phyloP scores from a whole-genome alignment of 2,329 filamentous ascomycete genomes.

The Fusarium mexicanum region DNA sequence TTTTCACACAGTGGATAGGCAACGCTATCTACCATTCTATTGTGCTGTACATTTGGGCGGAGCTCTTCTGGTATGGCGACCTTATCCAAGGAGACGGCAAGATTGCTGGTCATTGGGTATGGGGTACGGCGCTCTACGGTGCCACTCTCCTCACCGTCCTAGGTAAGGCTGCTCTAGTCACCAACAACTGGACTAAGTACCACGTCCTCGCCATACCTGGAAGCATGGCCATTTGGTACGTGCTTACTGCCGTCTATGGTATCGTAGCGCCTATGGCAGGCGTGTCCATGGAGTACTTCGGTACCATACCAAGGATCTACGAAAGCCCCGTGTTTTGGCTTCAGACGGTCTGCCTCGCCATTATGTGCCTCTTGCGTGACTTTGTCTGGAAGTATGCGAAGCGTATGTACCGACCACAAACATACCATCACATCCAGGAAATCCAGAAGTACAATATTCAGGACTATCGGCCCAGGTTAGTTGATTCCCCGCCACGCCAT shows the following conservation, averaged over 20 bases:
- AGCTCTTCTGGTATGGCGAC: constrained; percentile 85
- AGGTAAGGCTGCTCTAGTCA: constrained; percentile 92
- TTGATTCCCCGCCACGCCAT: background rate
- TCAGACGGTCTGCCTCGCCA: constrained; percentile 82
- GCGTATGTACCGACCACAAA: constrained; percentile 95
- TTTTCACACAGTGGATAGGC: constrained; percentile 90
- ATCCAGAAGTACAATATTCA: constrained; percentile 99
- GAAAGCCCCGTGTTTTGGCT: constrained; percentile 88
- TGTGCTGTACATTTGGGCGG: constrained; percentile 85
- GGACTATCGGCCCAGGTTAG: constrained; percentile 92
- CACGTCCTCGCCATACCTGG: constrained; percentile 95
- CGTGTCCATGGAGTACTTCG: constrained; percentile 85
- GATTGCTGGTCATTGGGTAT: constrained; percentile 94
- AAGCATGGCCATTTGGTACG: constrained; percentile 90
- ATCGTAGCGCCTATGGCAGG: constrained; percentile 83
- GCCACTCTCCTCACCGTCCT: constrained; percentile 93
- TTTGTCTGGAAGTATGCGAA: constrained; percentile 98
- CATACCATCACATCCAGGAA: constrained; percentile 98
- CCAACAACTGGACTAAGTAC: constrained; percentile 99
- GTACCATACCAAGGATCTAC: constrained; percentile 84
- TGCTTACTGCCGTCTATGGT: constrained; percentile 88
- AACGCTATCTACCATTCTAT: constrained; percentile 97
- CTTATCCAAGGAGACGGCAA: constrained; percentile 81
- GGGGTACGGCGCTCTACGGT: constrained; percentile 95
- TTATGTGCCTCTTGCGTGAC: constrained; percentile 85